Conservation (phyloP, 2,329 filamentous ascomycete species). For the Xylariomycetidae sp. region DNA sequence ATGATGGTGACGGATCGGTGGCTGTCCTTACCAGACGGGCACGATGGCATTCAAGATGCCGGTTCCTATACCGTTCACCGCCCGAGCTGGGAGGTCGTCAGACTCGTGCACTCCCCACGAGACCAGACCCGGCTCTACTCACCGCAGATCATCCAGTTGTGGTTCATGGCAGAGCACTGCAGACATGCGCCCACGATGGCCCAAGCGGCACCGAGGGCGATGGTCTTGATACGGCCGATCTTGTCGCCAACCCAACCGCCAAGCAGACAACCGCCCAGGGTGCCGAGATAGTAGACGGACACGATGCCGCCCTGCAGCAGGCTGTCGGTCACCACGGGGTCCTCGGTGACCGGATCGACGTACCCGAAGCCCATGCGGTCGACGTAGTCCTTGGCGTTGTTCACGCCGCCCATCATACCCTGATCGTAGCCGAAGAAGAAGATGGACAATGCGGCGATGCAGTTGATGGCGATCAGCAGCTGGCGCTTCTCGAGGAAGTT, state of each 20-base stretch:
- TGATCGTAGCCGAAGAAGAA: constrained; percentile 62
- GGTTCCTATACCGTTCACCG: constrained; percentile 60
- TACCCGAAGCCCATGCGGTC: constrained; percentile 60
- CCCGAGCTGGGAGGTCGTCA: constrained; percentile 35
- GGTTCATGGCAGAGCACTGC: constrained; percentile 60
- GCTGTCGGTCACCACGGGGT: constrained; percentile 51
- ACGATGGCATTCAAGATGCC: constrained; percentile 66
- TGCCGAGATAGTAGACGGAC: constrained; percentile 49
- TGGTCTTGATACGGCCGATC: constrained; percentile 57
- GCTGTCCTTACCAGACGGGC: constrained; percentile 47
- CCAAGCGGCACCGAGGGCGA: constrained; percentile 53
- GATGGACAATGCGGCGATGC: constrained; percentile 57
- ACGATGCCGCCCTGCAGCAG: constrained; percentile 60
- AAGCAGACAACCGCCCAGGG: constrained; percentile 55
- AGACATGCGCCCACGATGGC: constrained; percentile 55
- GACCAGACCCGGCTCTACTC: constrained; percentile 22
- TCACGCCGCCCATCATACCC: constrained; percentile 58
- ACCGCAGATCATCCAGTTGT: constrained; percentile 65
- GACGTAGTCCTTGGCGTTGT: constrained; percentile 59
- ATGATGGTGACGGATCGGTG: background rate
- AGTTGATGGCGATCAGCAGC: constrained; percentile 44
- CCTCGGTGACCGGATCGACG: constrained; percentile 38
- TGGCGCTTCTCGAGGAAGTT: constrained; percentile 26
- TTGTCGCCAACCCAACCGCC: constrained; percentile 61
- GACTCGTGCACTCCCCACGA: background rate